Base-by-base conservation (phyloP, 176 grass and related monocot genomes). In the Aegilops bicornis region DNA sequence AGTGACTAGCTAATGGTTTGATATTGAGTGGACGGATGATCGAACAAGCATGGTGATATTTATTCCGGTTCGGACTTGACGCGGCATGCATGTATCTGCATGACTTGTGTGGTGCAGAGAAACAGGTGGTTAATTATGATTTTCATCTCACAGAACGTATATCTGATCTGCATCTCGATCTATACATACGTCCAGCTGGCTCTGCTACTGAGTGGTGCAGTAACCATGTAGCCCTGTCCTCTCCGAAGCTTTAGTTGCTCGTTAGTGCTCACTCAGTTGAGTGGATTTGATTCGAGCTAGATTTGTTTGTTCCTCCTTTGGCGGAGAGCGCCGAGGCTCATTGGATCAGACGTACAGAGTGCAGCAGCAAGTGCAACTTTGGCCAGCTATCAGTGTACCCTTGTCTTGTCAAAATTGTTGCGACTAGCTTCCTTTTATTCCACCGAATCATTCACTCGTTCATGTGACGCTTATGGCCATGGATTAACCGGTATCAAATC, bases 331-430 rank as follows among this genome's bases (percentile, higher is more conserved):
- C 42, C 1, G 4, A 17, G 1, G 23, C 11, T 35, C 12, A 36
- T 64, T 73, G 35, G 20, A 52, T 14, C 22, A 48, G 67, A 25
- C 20, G 67, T 48, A 80, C 77, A 52, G 48, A 15, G 14, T 52
- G 16, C 48, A 52, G 48, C 48, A 6, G 39, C 20, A 40, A 16
- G n/a, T 63, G 77, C 39, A 73, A 36, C 85, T 80, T 47, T 29
- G 8, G 19, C 73, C 6, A 9, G 64, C 8, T 16, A 60, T 45
- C 27, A 83, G 78, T 16, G 65, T 50, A 62, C 43, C 5, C 54
- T 8, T 10, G 86, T 71, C 86, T 20, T 76, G 79, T 88, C 80
- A 62, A 83, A 70, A 62, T 17, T 52, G 15, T 52, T 17, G 48
- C 7, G 47, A 69, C 60, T 12, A 32, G 23, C 72, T 59, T 30